Evolutionary conservation across 768 basidiomycete species (phyloP), one percentile per base, ranked within the genome.

Genomic region (Rhizopogon vesiculosus): DNA sequence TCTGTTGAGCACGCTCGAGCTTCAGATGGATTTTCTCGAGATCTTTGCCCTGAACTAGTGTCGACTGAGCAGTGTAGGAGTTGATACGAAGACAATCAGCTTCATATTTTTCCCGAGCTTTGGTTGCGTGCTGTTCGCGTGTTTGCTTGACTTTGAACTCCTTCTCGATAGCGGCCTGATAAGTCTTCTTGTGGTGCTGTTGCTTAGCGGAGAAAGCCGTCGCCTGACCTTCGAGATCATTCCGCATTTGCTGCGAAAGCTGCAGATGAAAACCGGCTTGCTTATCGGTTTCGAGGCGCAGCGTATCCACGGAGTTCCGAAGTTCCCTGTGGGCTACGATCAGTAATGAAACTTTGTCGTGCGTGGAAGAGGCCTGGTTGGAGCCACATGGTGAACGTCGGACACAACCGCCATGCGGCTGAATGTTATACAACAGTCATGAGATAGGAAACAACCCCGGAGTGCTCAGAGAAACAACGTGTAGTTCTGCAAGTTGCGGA

Each of bases 81-180:
- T 97, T 98, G 76, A 98, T 95, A 48, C 88, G 84, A 18, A 95
- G 76, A 68, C 94, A 96, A 64, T 98, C 96, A 48, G 79, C 76
- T 70, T 97, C 92, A 72, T 98, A 98, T 66, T 93, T 92, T 69
- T 95, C 92, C 58, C 90, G 84, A 2, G 97, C 91, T 69, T 93
- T 93, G 63, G 77, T 77, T 43, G 97, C 93, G 60, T 94, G 86
- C 10, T 78, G 76, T 64, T 96, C 93, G 59, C 95, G 92, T 5
- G 85, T 80, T 64, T 91, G 88, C 68, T 97, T 96, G 45, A 80
- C 80, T 73, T 93, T 94, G 80, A 86, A 95, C 62, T 87, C 81
- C 71, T 94, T 95, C 74, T 98, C 96, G 62, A 98, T 86, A 35
- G 74, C 76, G 1, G 79, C 67, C 66, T 96, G 93, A 52, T 82